Base-by-base conservation (phyloP, 2,329 filamentous ascomycete species). In the Neofusicoccum parvum region DNA sequence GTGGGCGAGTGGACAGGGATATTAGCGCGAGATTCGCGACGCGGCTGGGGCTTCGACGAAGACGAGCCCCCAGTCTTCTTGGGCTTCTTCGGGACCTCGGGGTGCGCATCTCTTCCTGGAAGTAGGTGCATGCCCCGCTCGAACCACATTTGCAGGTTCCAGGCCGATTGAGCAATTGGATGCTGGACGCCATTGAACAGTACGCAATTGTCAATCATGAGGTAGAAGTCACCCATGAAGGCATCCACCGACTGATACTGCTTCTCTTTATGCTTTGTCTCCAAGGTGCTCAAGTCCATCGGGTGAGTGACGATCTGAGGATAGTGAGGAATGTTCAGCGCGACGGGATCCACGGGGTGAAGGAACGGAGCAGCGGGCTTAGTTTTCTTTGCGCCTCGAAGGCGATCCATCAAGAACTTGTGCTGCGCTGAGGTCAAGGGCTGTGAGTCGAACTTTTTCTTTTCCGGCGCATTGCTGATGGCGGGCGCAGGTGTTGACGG, bases 251-350 rank as follows among this genome's bases (percentile, higher is more conserved):
- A 88, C 9, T 78, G 73, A 75, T 97, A 98, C 54, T 84, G 79
- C 62, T 86, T 85, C 36, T 87, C 84, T 72, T 92, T 92, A 41
- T 98, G 78, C 69, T 91, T 94, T 62, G 85, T 83, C 74, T 98
- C 94, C 73, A 99, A 91, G 10, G 90, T 90, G 45, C 85, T 84
- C 43, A 99, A 85, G 76, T 98, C 94, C 83, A 96, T 94, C 0
- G 94, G 94, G 36, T 89, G 85, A 43, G 88, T 86, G 70, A 98
- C 88, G 41, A 90, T 82, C 1, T 86, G 81, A 68, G 90, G 91
- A 68, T 92, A 91, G 1, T 87, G 88, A 64, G 92, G 92, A 46
- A 98, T 87, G 34, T 81, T 83, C 46, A 97, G 85, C 78, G 90
- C 92, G 27, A 94, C 81, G 45, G 85, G 86, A 74, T 92, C 86